Evolutionary conservation across 768 basidiomycete genomes (phyloP).

Genomic region (Termitomyces sp.): DNA sequence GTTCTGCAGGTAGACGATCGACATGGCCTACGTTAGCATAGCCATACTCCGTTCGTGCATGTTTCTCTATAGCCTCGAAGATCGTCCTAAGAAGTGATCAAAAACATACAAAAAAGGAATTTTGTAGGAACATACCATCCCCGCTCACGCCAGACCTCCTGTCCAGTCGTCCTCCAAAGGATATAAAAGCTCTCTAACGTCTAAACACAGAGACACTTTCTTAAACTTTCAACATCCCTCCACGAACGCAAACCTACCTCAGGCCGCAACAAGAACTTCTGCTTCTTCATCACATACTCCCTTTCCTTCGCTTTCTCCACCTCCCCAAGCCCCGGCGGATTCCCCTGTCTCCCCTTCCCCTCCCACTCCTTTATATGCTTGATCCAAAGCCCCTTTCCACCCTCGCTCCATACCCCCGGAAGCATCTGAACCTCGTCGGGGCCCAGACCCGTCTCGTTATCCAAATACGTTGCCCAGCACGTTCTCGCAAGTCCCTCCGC

Average conservation of each 20-base stretch:
- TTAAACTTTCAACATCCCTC: neutral
- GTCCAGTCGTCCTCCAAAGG: slow-evolving; percentile 49
- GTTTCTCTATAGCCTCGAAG: slow-evolving; percentile 45
- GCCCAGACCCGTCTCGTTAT: slow-evolving; percentile 60
- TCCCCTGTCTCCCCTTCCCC: slow-evolving; percentile 27
- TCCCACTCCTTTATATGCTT: slow-evolving; percentile 41
- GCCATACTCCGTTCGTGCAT: slow-evolving; percentile 40
- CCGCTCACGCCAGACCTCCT: slow-evolving; percentile 48
- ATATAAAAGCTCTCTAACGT: slow-evolving; percentile 52
- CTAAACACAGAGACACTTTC: slow-evolving; percentile 22
- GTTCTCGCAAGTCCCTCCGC: slow-evolving; percentile 60
- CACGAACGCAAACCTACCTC: slow-evolving; percentile 34
- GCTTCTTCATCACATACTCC: slow-evolving; percentile 36
- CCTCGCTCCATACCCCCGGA: slow-evolving; percentile 6
- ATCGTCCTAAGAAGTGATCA: slow-evolving; percentile 25
- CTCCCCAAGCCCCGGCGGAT: slow-evolving; percentile 31
- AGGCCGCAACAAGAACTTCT: slow-evolving; percentile 41
- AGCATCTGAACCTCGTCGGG: slow-evolving; percentile 49
- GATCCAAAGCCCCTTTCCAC: slow-evolving; percentile 32
- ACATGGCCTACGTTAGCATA: slow-evolving; percentile 43
- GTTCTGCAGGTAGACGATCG: slow-evolving; percentile 22
- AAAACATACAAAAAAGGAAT: neutral
- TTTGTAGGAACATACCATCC: slow-evolving; percentile 34
- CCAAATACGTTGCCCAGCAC: slow-evolving; percentile 62
- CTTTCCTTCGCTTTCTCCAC: slow-evolving; percentile 19